These are phyloP conservation scores for Backusella westeae DNA, from an alignment of 192 early-diverging fungal species.

Conservation along the genomic window DNA sequence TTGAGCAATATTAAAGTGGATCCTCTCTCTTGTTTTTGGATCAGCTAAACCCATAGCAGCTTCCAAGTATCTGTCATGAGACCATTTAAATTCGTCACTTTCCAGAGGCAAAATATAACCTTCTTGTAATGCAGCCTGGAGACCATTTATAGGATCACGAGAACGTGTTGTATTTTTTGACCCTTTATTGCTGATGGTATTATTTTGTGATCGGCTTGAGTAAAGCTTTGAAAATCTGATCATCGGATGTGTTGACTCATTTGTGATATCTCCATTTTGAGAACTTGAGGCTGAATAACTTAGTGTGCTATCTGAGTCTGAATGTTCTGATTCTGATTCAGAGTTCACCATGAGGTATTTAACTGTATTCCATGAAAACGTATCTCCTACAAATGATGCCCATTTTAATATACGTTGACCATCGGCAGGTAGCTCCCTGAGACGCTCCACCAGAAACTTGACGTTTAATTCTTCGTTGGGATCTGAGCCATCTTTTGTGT, in stretches of 20 bases:
- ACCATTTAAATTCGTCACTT: constrained; percentile 33
- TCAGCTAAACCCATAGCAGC: constrained; percentile 32
- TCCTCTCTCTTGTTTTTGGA: constrained; percentile 17
- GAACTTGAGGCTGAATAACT: background rate
- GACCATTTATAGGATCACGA: constrained; percentile 30
- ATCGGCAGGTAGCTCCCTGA: constrained; percentile 26
- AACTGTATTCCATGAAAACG: constrained; percentile 32
- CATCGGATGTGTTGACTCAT: background rate
- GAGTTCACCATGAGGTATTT: constrained; percentile 25
- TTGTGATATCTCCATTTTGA: background rate
- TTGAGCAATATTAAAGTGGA: constrained; percentile 31
- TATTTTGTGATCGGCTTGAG: background rate
- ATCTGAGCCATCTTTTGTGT: background rate
- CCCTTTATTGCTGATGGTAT: background rate
- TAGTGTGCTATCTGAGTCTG: background rate
- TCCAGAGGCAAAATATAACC: constrained; percentile 33
- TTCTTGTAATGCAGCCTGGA: constrained; percentile 33
- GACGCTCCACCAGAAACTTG: constrained; percentile 10
- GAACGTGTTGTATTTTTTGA: background rate
- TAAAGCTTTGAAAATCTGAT: background rate
- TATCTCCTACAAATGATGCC: constrained; percentile 37
- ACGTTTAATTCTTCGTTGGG: constrained; percentile 26
- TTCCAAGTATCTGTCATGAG: constrained; percentile 31
- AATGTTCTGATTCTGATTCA: constrained; percentile 19
- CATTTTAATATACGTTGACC: constrained; percentile 31